Conservation (phyloP, 2,329 filamentous ascomycete genomes). For the Phialophora macrospora region DNA sequence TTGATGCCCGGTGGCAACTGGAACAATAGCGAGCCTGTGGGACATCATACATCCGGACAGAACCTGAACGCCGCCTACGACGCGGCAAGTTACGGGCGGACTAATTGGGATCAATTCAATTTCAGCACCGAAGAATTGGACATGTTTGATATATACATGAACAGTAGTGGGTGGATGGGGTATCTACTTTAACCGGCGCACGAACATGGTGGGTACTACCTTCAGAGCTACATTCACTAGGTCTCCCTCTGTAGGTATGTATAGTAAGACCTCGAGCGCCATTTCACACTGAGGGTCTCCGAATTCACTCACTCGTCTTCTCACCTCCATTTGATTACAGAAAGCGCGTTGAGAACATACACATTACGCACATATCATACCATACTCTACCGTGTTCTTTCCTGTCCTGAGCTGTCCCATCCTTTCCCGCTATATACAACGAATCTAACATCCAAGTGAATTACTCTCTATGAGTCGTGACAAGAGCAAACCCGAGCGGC, state of each 20-base stretch:
- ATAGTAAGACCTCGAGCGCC: too few species aligned
- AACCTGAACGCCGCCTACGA: constrained; percentile 36
- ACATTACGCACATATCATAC: neutral
- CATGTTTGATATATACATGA: constrained; percentile 37
- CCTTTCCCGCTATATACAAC: too few species aligned
- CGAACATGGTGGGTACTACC: too few species aligned
- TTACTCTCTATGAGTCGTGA: too few species aligned
- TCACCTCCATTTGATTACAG: neutral
- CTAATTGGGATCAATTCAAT: constrained; percentile 38
- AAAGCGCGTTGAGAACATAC: neutral
- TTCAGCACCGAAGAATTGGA: constrained; percentile 35
- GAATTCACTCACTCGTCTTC: too few species aligned
- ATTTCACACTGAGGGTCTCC: too few species aligned
- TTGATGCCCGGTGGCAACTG: constrained; percentile 3
- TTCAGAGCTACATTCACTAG: too few species aligned
- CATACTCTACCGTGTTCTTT: neutral
- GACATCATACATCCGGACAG: constrained; percentile 9
- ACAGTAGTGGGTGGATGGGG: constrained; percentile 37
- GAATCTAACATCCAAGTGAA: too few species aligned
- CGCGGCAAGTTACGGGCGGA: constrained; percentile 35
- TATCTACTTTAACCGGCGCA: constrained; percentile 28
- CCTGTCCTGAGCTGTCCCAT: neutral
- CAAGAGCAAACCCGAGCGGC: too few species aligned
- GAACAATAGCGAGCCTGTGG: constrained; percentile 6
- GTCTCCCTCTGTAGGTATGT: too few species aligned